Evolutionary conservation across 2,329 filamentous ascomycete species (phyloP), one percentile per base, ranked within the genome.

Genomic region (Huntiella moniliformis): DNA sequence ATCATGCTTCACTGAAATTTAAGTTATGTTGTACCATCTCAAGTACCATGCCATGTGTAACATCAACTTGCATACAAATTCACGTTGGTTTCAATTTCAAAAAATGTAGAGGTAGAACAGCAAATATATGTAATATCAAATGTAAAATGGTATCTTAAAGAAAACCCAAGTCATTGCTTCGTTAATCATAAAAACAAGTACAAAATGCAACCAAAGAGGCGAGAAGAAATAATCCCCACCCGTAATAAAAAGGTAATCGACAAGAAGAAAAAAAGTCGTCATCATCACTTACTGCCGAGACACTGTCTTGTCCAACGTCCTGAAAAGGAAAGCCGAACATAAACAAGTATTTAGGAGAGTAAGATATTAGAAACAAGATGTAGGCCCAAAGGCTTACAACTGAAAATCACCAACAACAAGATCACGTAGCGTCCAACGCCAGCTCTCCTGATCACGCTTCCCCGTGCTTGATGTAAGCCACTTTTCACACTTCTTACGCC

Each of bases 401-500:
- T 41, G 31, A 51, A 62, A 60, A 46, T 64, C 64, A 51, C 65
- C 62, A 40, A 63, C 63, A 42, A 67, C 63, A 52, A 79, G 69
- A 53, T 77, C 73, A 49, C 74, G 67, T 48, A 79, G 81, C 42
- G 76, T 76, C 86, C 85, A 92, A 61, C 80, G 73, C 84, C 82
- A 86, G 45, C 71, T 67, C 52, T 71, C 71, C 54, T 69, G 67
- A 51, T 74, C 67, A 48, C 69, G 64, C 31, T 65, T 61, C 43
- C 71, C 68, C 52, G 70, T 64, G 44, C 71, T 71, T 4, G 44
- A 49, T n/a, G 44, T 44, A 52, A 88, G 74, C 91, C 91, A 98
- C 56, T 74, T 78, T 58, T 82, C 79, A 53, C 88, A 88, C 63
- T 87, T 88, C 59, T 79, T 78, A 53, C 80, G 73, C 91, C 91